Evolutionary conservation across 768 basidiomycete species (phyloP), one percentile per base, ranked within the genome.

Genomic region (Phylloporus rhodoxanthus): DNA sequence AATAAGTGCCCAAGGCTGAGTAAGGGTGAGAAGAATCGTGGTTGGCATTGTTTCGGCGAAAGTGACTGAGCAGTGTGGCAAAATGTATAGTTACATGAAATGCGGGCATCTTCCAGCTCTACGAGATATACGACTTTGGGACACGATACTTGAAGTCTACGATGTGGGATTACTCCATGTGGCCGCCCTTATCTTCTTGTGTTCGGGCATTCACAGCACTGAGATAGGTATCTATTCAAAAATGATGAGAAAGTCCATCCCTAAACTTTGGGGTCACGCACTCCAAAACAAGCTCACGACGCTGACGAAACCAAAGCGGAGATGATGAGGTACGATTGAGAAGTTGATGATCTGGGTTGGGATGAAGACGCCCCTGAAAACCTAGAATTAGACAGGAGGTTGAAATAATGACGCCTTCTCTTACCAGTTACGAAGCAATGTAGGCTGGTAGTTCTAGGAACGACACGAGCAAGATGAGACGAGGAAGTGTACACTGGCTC

Each of bases 211-310:
- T 83, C 33, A 74, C 72, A 8, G 74, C 74, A 47, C 81, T 83
- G n/a, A 83, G 68, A 57, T 83, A 83, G 3, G 81, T 79, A 59
- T 83, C 81, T 82, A 45, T 43, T n/a, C 2, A 17, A 43, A 5
- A 10, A 13, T 28, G 25, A 39, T 56, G 30, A 50, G 49, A 49
- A 13, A 20, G 15, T 26, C n/a, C 5, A 8, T 15, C 40, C 9
- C 38, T 44, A 44, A 53, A 45, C 19, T 50, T 33, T 38, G 6
- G 15, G 4, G 21, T 9, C 11, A 76, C 85, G 40, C 62, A 90
- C 87, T 90, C 87, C 86, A 88, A 70, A 86, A 85, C 52, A 90
- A 74, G 59, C 84, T 84, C 45, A 91, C 86, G 10, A 85, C 76
- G 58, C 87, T 78, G 20, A 92, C 80, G 17, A 84, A 72, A 17